Evolutionary conservation across 1,284 basidiomycete genomes (phyloP), one percentile per base, ranked within the genome.

Genomic region (Heterobasidion annosum): DNA sequence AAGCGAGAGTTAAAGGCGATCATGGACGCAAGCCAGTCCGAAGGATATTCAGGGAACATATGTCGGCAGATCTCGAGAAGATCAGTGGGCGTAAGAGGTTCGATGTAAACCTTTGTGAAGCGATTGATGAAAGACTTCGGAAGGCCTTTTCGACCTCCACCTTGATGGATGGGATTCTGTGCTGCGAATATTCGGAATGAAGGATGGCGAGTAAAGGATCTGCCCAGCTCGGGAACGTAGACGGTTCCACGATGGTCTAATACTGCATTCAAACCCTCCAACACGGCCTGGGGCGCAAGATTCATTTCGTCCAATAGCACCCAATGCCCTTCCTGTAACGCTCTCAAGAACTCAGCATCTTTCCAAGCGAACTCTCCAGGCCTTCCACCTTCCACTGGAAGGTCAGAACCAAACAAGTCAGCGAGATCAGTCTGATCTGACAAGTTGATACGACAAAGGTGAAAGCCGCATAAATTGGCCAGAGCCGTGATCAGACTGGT

Each of bases 271-370:
- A 99, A 81, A 49, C 97, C 97, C 70, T 99, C 97, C 1, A 99
- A 82, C 6, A 99, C 91, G 0, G 97, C 88, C 67, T 96, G 93
- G 32, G 95, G 93, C 1, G 95, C 96, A 16, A 98, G 78, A 66
- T 98, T 98, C 95, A 98, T 98, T 70, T 99, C 97, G 70, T 99
- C 97, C 7, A 99, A 79, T 13, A 99, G 78, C 5, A 99, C 96
- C 95, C 95, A 98, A 61, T 92, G 84, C 3, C 97, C 97, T 56
- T 87, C 82, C 69, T 93, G 93, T 73, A 99, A 76, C 0, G 97
- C 96, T 58, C 82, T 83, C 52, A 99, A 76, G 67, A 99, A 99
- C 51, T 98, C 94, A 0, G 96, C 97, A 60, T 98, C 93, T 65
- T 88, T 92, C 97, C 98, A 99, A 2, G 87, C 87, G 67, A 99